phyloP scores from a whole-genome alignment of 2,329 filamentous ascomycete genomes.

The Daldinia sp. region DNA sequence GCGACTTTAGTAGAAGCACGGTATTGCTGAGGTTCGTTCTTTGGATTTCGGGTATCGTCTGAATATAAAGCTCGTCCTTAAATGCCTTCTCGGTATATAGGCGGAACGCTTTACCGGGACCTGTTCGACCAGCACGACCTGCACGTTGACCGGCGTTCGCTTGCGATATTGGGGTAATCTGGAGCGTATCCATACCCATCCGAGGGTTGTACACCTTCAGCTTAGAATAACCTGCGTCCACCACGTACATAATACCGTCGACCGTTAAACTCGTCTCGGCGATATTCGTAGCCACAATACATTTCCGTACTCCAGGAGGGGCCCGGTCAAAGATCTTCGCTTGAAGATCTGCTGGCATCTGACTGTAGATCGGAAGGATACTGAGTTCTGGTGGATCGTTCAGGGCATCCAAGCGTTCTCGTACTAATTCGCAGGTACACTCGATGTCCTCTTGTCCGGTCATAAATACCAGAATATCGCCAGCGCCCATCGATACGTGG shows the following conservation, averaged over 20 bases:
- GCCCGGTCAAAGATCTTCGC: constrained; percentile 97
- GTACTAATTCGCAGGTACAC: constrained; percentile 90
- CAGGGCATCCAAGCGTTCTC: constrained; percentile 84
- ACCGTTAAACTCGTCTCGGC: constrained; percentile 98
- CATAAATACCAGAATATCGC: constrained; percentile 99
- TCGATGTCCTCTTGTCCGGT: constrained; percentile 99
- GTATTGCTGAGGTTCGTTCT: constrained; percentile 95
- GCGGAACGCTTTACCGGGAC: constrained; percentile 93
- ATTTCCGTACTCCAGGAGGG: constrained; percentile 88
- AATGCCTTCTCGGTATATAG: constrained; percentile 94
- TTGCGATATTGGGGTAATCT: constrained; percentile 97
- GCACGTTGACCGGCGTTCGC: constrained; percentile 94
- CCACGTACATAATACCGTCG: constrained; percentile 99
- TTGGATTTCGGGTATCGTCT: constrained; percentile 97
- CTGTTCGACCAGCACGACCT: constrained; percentile 91
- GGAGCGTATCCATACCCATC: constrained; percentile 99
- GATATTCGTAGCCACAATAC: constrained; percentile 98
- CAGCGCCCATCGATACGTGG: constrained; percentile 90
- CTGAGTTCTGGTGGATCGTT: constrained; percentile 95
- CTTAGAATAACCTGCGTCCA: constrained; percentile 95
- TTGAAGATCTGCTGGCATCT: constrained; percentile 98
- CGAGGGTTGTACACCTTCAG: constrained; percentile 98
- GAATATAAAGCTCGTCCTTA: constrained; percentile 94
- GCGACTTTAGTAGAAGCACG: constrained; percentile 89
- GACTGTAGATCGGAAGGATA: constrained; percentile 97